Base-by-base conservation (phyloP, 768 basidiomycete species). In the Omphalotus guepiniiformis region DNA sequence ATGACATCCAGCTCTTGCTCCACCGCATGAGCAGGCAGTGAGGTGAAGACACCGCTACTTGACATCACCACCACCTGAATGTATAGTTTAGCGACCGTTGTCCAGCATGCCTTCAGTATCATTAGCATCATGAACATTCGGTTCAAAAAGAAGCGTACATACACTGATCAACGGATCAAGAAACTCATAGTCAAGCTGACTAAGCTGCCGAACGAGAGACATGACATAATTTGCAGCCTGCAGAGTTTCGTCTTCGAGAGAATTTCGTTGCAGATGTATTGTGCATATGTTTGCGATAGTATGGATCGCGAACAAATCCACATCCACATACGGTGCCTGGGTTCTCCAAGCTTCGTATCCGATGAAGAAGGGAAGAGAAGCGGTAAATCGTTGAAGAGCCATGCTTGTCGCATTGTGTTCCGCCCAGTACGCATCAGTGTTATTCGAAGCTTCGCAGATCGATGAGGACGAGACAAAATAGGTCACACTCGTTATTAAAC, bases 131-230 rank as follows among this genome's bases (percentile, higher is more conserved):
- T 32, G 18, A n/a, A 27, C 16, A 47, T 27, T 13, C 18, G 16
- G 11, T 3, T 3, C 6, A 3, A 36, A 34, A 16, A 46, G 19
- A 29, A 41, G 15, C 23, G 15, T 29, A 73, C 78, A 55, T 54
- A 80, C 80, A 30, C 72, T 68, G 18, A 79, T 62, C 32, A 76
- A 71, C 4, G 80, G 79, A 62, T 81, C 78, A 15, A 81, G 59
- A 50, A 68, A 73, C 46, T 69, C 67, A 56, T 78, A 81, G 54
- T 82, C 80, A 5, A 60, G 66, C 23, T 76, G 75, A 40, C 57
- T 60, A 16, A 82, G 65, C 32, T 75, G 68, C 21, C 70, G 68
- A 23, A 82, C 68, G 18, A 79, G 64, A 22, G 65, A 59, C 16
- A 73, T 63, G 6, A 78, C 59, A 4, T 71, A 62, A 49, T 70